Base-by-base conservation (phyloP, 306 rosid genomes). In the Begonia masoniana region DNA sequence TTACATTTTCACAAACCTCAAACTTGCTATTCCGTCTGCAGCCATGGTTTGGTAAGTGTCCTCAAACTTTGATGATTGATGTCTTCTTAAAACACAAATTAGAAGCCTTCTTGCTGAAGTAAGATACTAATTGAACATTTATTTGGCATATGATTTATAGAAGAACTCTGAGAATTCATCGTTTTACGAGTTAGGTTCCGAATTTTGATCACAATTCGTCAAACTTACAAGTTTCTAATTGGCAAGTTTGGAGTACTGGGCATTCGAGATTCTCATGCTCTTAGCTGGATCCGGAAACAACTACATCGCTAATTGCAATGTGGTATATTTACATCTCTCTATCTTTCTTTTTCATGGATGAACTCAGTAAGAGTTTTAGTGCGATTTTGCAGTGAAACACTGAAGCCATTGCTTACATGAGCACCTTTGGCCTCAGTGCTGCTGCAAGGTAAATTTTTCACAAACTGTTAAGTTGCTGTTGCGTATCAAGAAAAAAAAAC, bases 161-260 rank as follows among this genome's bases (percentile, higher is more conserved):
- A 21, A 21, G 24, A 31, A 31, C 9, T 5, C 39, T 5, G 39
- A 31, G 39, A 31, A 31, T 31, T 31, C n/a, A 31, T 7, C 39
- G 9, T 31, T 31, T 31, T 31, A 31, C 8, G 1, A 5, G 39
- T 31, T 31, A 31, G 9, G 39, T 6, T 31, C 39, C 3, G 39
- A 31, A 31, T 31, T 31, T 31, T 7, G 39, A 31, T 31, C 39
- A 31, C 39, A 1, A 31, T 31, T 31, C 24, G 24, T 31, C 7
- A 3, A 31, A 31, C 39, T 31, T 6, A 31, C 9, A 3, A 31
- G 39, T 31, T 31, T 31, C 8, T 4, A 54, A 65, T 11, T 51
- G 78, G 68, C 63, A 54, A 89, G 97, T 70, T 80, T 85, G 87
- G 97, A 84, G 78, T 76, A 79, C 47, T 85, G 95, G 94, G 97